These are phyloP conservation scores for Podospora conica DNA, from an alignment of 495 filamentous ascomycete species.

Conservation along the genomic window DNA sequence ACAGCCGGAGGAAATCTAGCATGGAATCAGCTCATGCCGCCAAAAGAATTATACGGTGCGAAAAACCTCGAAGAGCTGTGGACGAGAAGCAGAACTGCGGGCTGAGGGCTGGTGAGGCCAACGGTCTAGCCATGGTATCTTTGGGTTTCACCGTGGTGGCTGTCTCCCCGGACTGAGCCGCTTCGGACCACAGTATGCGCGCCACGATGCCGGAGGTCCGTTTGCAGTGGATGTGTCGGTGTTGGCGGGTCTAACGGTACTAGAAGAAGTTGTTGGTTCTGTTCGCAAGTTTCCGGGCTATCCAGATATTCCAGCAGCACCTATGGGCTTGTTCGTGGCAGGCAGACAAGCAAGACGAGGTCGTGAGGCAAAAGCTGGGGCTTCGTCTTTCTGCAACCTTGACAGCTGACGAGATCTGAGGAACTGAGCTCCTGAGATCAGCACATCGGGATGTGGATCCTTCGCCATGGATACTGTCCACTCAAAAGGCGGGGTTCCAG, in stretches of 20 bases:
- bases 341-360: not conserved
- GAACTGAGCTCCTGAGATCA: not conserved
- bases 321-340: not conserved
- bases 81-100: constrained; percentile 95
- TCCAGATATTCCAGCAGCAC: not conserved
- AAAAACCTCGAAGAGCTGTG: constrained; percentile 68
- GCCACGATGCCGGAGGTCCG: constrained; percentile 42
- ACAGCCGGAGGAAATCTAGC: constrained; percentile 87
- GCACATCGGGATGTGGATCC: not conserved
- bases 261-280: not conserved
- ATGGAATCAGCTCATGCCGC: constrained; percentile 1
- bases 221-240: no score
- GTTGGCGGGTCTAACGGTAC: not conserved
- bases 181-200: constrained; percentile 43
- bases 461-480: not conserved
- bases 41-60: not conserved
- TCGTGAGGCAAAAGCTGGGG: not conserved
- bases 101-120: constrained; percentile 58
- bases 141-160: constrained; percentile 9
- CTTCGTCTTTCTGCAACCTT: not conserved
- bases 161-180: constrained; percentile 33
- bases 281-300: not conserved
- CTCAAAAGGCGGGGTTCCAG: not conserved
- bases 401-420: not conserved
- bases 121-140: constrained; percentile 56